Percentiles rank a stretch among this genome's conserved stretches.
phyloP scores from a whole-genome alignment of 148 eudicot species.

The Amaranthus cruentus region DNA sequence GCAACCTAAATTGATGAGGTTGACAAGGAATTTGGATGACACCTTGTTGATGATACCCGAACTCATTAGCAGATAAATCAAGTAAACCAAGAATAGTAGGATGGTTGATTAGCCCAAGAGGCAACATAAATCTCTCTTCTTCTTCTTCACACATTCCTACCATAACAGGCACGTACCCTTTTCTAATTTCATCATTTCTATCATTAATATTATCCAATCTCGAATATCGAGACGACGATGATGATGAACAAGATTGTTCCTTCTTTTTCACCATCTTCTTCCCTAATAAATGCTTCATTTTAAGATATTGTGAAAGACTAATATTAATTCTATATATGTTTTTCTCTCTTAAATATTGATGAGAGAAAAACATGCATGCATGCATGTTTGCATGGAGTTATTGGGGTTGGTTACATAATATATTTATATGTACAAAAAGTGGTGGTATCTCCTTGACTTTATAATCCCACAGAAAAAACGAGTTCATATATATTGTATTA shows the following conservation, averaged over 20 bases:
- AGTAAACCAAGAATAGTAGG: slow-evolving; percentile 7
- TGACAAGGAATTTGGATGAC: slow-evolving; percentile 13
- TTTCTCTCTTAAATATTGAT: not conserved
- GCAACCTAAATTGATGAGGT: slow-evolving; percentile 4
- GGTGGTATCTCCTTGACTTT: no score
- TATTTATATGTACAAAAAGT: no score
- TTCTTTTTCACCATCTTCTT: slow-evolving; percentile 9
- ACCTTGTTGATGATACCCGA: slow-evolving; percentile 18
- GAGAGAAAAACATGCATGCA: not conserved
- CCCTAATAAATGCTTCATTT: slow-evolving; percentile 14
- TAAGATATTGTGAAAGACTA: no score
- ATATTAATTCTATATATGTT: no score
- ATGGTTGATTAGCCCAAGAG: slow-evolving; percentile 14
- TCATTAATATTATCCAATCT: not conserved
- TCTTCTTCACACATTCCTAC: slow-evolving; percentile 9
- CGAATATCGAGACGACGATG: slow-evolving; percentile 14
- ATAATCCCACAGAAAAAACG: no score
- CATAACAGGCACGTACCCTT: slow-evolving; percentile 16
- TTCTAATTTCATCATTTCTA: not conserved
- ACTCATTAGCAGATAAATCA: slow-evolving; percentile 7
- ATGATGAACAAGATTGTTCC: not conserved
- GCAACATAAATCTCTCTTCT: slow-evolving; percentile 20
- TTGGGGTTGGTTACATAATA: no score
- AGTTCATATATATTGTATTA: no score
- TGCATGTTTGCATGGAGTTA: no score